A percentile compares a stretch with the other conserved stretches of the same genome.
phyloP scores from a whole-genome alignment of 108 stramenopile genomes.

The Pseudonitzschia delicatissima region DNA sequence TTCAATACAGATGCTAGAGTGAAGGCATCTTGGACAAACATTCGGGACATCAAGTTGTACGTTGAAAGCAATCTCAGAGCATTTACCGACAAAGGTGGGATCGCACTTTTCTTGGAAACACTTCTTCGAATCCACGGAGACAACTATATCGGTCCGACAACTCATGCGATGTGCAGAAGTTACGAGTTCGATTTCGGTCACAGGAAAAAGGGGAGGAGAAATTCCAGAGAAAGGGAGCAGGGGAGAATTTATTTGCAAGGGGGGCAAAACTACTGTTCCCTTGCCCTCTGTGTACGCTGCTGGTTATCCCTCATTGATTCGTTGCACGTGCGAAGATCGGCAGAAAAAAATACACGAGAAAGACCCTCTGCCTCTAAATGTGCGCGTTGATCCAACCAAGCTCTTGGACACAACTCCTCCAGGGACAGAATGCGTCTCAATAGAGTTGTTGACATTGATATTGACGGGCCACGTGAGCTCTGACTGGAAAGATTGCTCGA shows the following conservation, averaged over 20 bases:
- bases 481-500: conserved; percentile 54
- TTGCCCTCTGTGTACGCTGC: not conserved
- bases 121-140: conserved; percentile 68
- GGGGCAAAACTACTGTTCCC: not conserved
- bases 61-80: conserved; percentile 53
- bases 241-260: too few relatives aligned
- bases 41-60: conserved; percentile 59
- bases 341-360: conserved; percentile 11
- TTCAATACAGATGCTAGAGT: conserved; percentile 40
- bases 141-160: conserved; percentile 27
- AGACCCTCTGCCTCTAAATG: conserved; percentile 9
- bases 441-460: conserved; percentile 67
- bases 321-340: conserved; percentile 42
- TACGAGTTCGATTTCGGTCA: not conserved
- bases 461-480: conserved; percentile 51
- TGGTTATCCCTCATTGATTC: conserved; percentile 24
- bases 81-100: conserved; percentile 68
- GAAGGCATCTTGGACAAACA: conserved; percentile 56
- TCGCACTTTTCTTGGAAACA: conserved; percentile 78
- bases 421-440: conserved; percentile 50
- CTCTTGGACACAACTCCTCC: conserved; percentile 30
- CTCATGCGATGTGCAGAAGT: not conserved
- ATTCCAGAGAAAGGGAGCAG: too few relatives aligned
- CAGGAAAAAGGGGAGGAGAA: not conserved
- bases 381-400: conserved; percentile 20